Evolutionary conservation across 257 asterid genomes (phyloP).

Genomic region (Solanum boliviense): DNA sequence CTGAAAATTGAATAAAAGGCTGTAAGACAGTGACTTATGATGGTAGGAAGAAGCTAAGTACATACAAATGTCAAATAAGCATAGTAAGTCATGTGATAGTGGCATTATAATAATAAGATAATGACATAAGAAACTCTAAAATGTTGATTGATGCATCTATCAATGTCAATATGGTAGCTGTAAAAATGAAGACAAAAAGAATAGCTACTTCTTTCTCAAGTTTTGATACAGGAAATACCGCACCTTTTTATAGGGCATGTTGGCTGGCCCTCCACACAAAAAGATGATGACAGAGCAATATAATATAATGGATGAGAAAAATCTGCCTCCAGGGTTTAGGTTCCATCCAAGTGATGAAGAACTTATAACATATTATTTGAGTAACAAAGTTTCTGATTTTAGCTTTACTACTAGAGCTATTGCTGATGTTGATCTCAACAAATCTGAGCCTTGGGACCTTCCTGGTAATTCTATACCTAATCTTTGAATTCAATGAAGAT

Average conservation of each 20-base stretch:
- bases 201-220: slow-evolving; percentile 54
- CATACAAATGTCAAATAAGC: neutral
- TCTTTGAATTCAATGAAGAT: neutral
- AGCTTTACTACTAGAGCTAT: slow-evolving; percentile 41
- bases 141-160: slow-evolving; percentile 23
- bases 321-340: slow-evolving; percentile 80
- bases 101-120: neutral
- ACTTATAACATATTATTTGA: slow-evolving; percentile 54
- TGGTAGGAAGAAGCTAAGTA: neutral
- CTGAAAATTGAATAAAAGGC: neutral
- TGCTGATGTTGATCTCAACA: slow-evolving; percentile 66
- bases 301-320: slow-evolving; percentile 32
- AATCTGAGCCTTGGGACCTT: slow-evolving; percentile 90
- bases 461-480: slow-evolving; percentile 37
- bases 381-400: slow-evolving; percentile 49
- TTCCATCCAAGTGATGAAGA: slow-evolving; percentile 90
- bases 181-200: slow-evolving; percentile 24
- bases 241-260: neutral
- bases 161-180: slow-evolving; percentile 92
- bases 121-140: slow-evolving; percentile 1
- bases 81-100: neutral
- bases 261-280: neutral
- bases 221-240: slow-evolving; percentile 4
- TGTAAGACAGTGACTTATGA: neutral
- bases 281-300: neutral